These are phyloP conservation scores for Microbotryum saponariae DNA, from an alignment of 1,284 basidiomycete species.

Conservation along the genomic window DNA sequence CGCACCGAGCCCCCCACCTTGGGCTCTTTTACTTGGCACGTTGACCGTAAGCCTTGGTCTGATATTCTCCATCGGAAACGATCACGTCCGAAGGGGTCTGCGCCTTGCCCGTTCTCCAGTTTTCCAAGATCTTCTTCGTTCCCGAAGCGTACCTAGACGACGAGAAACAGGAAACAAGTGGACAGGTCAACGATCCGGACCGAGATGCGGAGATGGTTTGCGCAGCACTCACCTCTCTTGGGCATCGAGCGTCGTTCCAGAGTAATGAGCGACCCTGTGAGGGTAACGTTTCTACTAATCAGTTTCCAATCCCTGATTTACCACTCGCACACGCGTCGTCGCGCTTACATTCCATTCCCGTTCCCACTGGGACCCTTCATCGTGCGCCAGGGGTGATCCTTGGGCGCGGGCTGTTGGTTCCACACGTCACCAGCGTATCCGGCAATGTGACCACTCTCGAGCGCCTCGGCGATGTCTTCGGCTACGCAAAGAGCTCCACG, in stretches of 20 bases:
- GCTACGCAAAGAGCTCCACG: conserved; percentile 87
- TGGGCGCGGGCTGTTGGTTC: conserved; percentile 59
- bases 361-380: conserved; percentile 70
- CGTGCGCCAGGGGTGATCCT: conserved; percentile 77
- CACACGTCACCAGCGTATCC: conserved; percentile 48
- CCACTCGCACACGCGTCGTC: no score
- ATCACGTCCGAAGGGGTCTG: conserved; percentile 79
- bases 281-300: neutral
- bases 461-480: conserved; percentile 66
- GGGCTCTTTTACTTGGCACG: neutral
- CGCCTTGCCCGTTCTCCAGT: conserved; percentile 60
- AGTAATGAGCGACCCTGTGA: conserved; percentile 8
- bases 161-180: no score
- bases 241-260: conserved; percentile 81
- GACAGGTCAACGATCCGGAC: no score
- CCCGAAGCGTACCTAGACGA: conserved; percentile 67
- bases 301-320: neutral
- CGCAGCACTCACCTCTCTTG: conserved; percentile 47
- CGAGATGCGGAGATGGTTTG: no score
- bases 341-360: conserved; percentile 32
- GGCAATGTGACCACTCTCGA: conserved; percentile 57
- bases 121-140: conserved; percentile 67
- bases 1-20: no score
- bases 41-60: conserved; percentile 38
- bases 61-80: conserved; percentile 40